phyloP scores from a whole-genome alignment of 1,139 yeast genomes.

The Protomyces arabidopsidicola region DNA sequence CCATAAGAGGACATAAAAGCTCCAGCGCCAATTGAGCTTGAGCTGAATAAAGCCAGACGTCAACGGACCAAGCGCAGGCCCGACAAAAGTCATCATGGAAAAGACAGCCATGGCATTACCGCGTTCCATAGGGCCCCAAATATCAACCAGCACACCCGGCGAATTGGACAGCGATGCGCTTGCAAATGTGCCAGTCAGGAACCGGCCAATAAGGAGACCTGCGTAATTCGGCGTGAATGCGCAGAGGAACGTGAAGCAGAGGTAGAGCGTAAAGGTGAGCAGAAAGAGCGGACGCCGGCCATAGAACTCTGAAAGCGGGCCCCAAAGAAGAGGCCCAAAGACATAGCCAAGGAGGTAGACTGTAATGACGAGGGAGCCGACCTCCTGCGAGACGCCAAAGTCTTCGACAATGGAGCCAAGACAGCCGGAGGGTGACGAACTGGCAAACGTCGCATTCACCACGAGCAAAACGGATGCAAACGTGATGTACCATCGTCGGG shows the following conservation, averaged over 20 bases:
- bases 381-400: constrained; percentile 68
- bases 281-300: constrained; percentile 84
- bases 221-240: constrained; percentile 83
- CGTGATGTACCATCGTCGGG: constrained; percentile 42
- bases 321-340: constrained; percentile 83
- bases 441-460: constrained; percentile 48
- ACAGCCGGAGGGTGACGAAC: constrained; percentile 57
- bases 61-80: constrained; percentile 61
- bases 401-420: constrained; percentile 57
- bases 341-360: constrained; percentile 70
- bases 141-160: constrained; percentile 66
- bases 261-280: constrained; percentile 67
- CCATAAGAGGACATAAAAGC: constrained; percentile 54
- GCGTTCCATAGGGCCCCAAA: constrained; percentile 51
- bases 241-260: constrained; percentile 80
- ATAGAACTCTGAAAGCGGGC: constrained; percentile 78
- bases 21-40: constrained; percentile 55
- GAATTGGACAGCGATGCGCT: constrained; percentile 80
- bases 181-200: constrained; percentile 80
- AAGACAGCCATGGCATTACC: constrained; percentile 58
- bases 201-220: constrained; percentile 71
- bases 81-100: constrained; percentile 55
- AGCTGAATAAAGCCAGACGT: constrained; percentile 55
- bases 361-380: constrained; percentile 74
- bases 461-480: constrained; percentile 45